phyloP scores from a whole-genome alignment of 805 yeast species.

The Myxozyma neotropica region DNA sequence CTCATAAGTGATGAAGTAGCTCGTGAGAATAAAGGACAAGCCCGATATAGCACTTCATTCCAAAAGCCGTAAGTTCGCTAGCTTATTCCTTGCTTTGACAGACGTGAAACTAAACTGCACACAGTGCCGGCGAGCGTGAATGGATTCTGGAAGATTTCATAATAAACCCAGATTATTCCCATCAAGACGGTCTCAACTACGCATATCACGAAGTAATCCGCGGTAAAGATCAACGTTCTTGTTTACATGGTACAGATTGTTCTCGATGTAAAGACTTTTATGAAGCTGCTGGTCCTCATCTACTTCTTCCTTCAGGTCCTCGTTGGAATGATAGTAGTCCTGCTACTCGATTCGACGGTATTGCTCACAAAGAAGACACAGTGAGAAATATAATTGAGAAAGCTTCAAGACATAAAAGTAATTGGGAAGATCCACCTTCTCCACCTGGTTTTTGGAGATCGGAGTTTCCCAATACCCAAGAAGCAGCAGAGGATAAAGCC shows the following conservation, averaged over 20 bases:
- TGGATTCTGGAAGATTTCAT: constrained; percentile 49
- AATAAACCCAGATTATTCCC: constrained; percentile 43
- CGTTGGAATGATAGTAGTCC: constrained; percentile 38
- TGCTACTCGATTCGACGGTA: too few relatives aligned
- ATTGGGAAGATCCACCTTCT: constrained; percentile 46
- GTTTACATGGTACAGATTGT: constrained; percentile 46
- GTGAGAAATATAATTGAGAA: constrained; percentile 18
- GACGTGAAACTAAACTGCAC: background rate
- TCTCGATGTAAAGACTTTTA: constrained; percentile 43
- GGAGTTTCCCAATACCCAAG: constrained; percentile 63
- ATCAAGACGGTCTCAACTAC: constrained; percentile 31
- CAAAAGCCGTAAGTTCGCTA: constrained; percentile 21
- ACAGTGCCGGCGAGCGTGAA: constrained; percentile 34
- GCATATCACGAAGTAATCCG: constrained; percentile 46
- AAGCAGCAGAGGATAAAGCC: constrained; percentile 46
- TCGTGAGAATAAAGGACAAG: constrained; percentile 28
- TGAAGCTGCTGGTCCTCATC: constrained; percentile 39
- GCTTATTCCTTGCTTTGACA: background rate
- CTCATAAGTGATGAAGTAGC: constrained; percentile 31
- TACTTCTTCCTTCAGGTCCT: constrained; percentile 38
- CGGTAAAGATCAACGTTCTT: constrained; percentile 41
- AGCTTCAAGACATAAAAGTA: constrained; percentile 38
- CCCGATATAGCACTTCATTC: constrained; percentile 19
- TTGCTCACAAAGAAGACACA: too few relatives aligned
- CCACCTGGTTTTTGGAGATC: constrained; percentile 65